phyloP scores from a whole-genome alignment of 1,284 basidiomycete species.

The Polyporus tsugae region DNA sequence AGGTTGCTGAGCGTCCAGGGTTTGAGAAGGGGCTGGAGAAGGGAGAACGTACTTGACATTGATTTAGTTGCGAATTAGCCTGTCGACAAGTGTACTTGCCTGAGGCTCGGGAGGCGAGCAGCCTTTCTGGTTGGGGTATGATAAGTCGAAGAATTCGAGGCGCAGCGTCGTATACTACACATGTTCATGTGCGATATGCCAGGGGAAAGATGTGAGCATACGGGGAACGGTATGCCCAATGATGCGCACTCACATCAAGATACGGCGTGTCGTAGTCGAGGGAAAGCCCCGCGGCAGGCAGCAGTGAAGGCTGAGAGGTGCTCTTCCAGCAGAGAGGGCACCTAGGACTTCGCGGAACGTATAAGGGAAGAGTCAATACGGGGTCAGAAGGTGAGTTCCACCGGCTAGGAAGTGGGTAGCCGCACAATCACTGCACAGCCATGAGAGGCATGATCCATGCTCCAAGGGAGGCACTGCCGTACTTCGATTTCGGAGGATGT shows the following conservation, averaged over 20 bases:
- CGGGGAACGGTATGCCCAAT: background rate
- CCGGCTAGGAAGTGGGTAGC: background rate
- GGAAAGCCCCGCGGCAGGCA: background rate
- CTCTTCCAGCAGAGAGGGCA: background rate
- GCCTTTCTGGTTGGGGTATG: background rate
- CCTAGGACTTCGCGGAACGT: background rate
- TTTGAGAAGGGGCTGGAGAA: too few species aligned
- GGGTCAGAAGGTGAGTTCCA: background rate
- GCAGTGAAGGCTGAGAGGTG: background rate
- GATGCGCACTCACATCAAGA: background rate
- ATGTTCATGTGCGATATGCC: too few species aligned
- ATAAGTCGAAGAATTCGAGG: too few species aligned
- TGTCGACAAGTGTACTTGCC: background rate
- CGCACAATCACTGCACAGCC: background rate
- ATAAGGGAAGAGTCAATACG: background rate
- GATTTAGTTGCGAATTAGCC: background rate
- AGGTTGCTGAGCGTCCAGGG: background rate
- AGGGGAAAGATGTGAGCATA: background rate
- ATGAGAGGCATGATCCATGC: background rate
- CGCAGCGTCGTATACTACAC: background rate
- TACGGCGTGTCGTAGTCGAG: background rate
- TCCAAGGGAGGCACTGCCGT: background rate
- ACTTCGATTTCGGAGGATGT: background rate
- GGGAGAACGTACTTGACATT: background rate
- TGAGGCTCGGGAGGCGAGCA: background rate